phyloP scores from a whole-genome alignment of 371 early-diverging fungal species.

The Umbelopsis sp. region DNA sequence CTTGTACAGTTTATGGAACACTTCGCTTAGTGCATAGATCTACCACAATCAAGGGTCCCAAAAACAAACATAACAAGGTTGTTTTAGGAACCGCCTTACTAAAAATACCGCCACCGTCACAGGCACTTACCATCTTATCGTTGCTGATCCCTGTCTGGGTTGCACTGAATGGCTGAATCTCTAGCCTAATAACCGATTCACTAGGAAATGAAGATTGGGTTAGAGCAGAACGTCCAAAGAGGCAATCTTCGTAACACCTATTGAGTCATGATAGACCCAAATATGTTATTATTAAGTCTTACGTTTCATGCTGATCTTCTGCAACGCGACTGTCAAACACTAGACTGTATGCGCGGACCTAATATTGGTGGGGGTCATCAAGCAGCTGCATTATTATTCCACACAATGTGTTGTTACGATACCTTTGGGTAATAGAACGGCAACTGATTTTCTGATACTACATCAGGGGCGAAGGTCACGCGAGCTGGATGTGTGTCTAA shows the following conservation, averaged over 20 bases:
- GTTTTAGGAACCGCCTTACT: conserved; percentile 13
- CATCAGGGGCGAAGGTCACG: conserved; percentile 31
- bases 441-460: conserved; percentile 25
- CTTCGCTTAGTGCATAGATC: conserved; percentile 63
- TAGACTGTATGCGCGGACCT: conserved; percentile 54
- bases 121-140: conserved; percentile 52
- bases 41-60: conserved; percentile 32
- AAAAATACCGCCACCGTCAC: conserved; percentile 21
- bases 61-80: conserved; percentile 21
- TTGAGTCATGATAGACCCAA: too few relatives aligned
- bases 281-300: background rate
- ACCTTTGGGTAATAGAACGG: conserved; percentile 83
- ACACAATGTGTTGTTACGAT: background rate
- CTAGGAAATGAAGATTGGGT: background rate
- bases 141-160: conserved; percentile 26
- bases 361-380: background rate
- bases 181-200: conserved; percentile 32
- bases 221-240: background rate
- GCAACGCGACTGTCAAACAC: conserved; percentile 25
- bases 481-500: conserved; percentile 24
- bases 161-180: conserved; percentile 33
- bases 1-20: conserved; percentile 75
- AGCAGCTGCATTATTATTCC: too few relatives aligned
- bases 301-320: conserved; percentile 11
- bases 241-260: too few relatives aligned